Conservation (phyloP, 345 rosid genomes). For the Syzygium aqueum region DNA sequence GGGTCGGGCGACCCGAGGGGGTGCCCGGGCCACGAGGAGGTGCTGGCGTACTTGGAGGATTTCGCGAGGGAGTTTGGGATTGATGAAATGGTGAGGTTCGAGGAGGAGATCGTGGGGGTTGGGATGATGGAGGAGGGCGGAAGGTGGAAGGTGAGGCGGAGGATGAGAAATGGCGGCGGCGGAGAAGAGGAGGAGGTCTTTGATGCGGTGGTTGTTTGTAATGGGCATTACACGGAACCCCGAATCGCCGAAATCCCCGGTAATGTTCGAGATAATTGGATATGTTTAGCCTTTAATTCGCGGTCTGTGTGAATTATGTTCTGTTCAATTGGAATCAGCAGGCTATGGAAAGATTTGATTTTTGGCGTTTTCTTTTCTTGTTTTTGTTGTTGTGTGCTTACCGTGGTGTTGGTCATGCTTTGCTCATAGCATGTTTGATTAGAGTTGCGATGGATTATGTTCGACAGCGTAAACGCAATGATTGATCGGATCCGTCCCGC, state of each 20-base stretch:
- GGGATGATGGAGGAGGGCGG: constrained; percentile 8
- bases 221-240: constrained; percentile 63
- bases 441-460: not conserved
- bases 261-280: not conserved
- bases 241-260: constrained; percentile 59
- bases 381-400: not conserved
- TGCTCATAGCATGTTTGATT: not conserved
- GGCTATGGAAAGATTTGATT: not conserved
- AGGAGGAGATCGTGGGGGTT: constrained; percentile 43
- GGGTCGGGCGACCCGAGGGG: constrained; percentile 51
- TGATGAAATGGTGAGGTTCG: constrained; percentile 56
- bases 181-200: constrained; percentile 37
- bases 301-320: no score
- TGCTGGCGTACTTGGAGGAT: constrained; percentile 46
- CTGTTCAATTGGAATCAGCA: not conserved
- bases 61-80: constrained; percentile 52
- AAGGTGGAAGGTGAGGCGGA: constrained; percentile 55
- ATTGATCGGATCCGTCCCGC: not conserved
- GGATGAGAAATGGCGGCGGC: not conserved
- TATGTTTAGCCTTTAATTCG: not conserved
- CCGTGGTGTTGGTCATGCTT: not conserved
- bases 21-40: constrained; percentile 71
- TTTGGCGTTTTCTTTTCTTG: not conserved
- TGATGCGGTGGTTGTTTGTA: constrained; percentile 74
- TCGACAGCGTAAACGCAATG: not conserved